Conservation (phyloP, 495 filamentous ascomycete genomes). For the Melanomma pulvis-pyrius region DNA sequence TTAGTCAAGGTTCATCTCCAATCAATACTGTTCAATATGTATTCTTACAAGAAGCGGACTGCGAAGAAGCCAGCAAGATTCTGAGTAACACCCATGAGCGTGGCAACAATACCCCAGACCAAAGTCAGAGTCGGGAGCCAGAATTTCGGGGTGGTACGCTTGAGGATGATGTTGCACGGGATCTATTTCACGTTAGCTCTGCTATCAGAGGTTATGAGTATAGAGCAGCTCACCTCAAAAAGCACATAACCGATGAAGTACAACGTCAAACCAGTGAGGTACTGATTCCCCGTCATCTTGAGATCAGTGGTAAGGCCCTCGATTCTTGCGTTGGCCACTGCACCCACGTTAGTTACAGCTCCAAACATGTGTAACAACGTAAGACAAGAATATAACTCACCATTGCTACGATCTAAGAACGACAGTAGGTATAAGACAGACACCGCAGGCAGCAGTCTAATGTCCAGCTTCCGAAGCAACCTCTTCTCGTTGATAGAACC, state of each 20-base stretch:
- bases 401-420: slow-evolving; percentile 74
- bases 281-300: slow-evolving; percentile 71
- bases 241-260: slow-evolving; percentile 80
- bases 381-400: neutral
- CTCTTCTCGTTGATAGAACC: slow-evolving; percentile 58
- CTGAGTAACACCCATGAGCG: slow-evolving; percentile 68
- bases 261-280: slow-evolving; percentile 69
- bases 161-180: slow-evolving; percentile 58
- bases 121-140: slow-evolving; percentile 61
- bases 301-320: slow-evolving; percentile 68
- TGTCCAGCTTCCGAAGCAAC: slow-evolving; percentile 68
- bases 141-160: slow-evolving; percentile 65
- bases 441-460: slow-evolving; percentile 64
- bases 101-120: slow-evolving; percentile 67
- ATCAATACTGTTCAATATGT: no score
- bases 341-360: neutral
- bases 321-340: slow-evolving; percentile 59
- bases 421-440: slow-evolving; percentile 72
- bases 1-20: neutral
- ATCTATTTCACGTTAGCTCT: slow-evolving; percentile 6
- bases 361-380: neutral
- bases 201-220: neutral
- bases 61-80: slow-evolving; percentile 66
- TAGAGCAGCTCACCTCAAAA: slow-evolving; percentile 50
- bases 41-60: slow-evolving; percentile 60